phyloP scores from a whole-genome alignment of 805 yeast genomes.

The Komagataella phaffii region DNA sequence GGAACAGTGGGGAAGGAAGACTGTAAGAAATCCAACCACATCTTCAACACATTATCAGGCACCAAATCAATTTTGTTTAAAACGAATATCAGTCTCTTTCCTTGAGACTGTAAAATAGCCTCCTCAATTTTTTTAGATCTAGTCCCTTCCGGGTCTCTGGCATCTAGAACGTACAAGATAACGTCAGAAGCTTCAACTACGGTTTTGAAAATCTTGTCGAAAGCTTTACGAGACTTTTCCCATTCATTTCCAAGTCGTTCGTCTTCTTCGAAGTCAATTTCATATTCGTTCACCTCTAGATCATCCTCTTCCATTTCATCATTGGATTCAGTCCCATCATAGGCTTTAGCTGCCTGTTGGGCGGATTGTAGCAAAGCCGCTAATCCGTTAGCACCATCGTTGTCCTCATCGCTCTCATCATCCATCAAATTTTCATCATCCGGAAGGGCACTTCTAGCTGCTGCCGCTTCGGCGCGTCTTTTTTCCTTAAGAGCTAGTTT shows the following conservation, averaged over 20 bases:
- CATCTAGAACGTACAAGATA: constrained; percentile 84
- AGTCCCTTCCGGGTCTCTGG: constrained; percentile 94
- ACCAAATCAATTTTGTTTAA: constrained; percentile 88
- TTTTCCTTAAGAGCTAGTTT: constrained; percentile 33
- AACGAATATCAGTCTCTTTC: constrained; percentile 74
- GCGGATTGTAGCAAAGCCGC: constrained; percentile 87
- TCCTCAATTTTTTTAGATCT: constrained; percentile 87
- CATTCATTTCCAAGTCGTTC: constrained; percentile 30
- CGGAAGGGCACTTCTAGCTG: constrained; percentile 26
- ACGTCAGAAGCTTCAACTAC: constrained; percentile 92
- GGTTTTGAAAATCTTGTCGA: constrained; percentile 84
- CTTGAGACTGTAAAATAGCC: constrained; percentile 67
- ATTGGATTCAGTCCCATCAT: constrained; percentile 33
- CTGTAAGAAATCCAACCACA: constrained; percentile 73
- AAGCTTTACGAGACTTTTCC: constrained; percentile 78
- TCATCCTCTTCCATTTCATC: constrained; percentile 29
- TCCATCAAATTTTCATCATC: constrained; percentile 21
- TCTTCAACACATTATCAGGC: constrained; percentile 71
- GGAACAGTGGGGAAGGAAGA: constrained; percentile 88
- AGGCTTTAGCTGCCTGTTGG: constrained; percentile 71
- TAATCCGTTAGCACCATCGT: constrained; percentile 32
- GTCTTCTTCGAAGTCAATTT: constrained; percentile 27
- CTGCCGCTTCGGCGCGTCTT: constrained; percentile 33
- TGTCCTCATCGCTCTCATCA: constrained; percentile 19
- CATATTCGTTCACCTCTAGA: constrained; percentile 37